These are phyloP conservation scores for Gaertneriomyces semiglobifer DNA, from an alignment of 192 early-diverging fungal species.

Conservation along the genomic window DNA sequence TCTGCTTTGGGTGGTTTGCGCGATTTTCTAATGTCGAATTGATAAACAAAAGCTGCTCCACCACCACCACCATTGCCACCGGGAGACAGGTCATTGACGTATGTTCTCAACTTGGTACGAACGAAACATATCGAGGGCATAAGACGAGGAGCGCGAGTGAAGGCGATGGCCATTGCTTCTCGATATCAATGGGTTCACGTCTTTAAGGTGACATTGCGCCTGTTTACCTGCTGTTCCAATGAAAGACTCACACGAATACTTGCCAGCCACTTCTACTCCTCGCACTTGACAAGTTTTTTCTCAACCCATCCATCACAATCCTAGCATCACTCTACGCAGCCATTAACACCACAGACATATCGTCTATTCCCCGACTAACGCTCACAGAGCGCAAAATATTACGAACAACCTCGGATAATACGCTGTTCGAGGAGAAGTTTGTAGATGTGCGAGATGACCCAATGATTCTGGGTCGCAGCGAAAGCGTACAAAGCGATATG, in stretches of 20 bases:
- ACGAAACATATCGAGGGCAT: conserved; percentile 83
- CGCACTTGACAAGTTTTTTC: conserved; percentile 90
- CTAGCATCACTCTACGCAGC: conserved; percentile 76
- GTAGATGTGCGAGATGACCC: conserved; percentile 27
- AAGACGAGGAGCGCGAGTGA: conserved; percentile 83
- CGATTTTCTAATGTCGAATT: background rate
- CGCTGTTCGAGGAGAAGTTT: conserved; percentile 84
- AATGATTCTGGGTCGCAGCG: no score
- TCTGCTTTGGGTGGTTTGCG: background rate
- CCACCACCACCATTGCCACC: conserved; percentile 10
- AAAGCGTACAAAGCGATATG: no score
- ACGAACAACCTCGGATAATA: conserved; percentile 77
- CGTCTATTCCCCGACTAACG: conserved; percentile 72
- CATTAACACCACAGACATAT: conserved; percentile 81
- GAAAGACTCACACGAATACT: background rate
- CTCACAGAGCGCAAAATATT: conserved; percentile 79
- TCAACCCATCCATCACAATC: conserved; percentile 65
- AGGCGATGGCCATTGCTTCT: conserved; percentile 91
- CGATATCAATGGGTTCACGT: conserved; percentile 86
- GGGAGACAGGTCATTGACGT: conserved; percentile 60
- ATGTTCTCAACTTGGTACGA: conserved; percentile 88
- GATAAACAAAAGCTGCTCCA: background rate
- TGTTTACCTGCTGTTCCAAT: no score
- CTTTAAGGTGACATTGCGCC: conserved; percentile 48
- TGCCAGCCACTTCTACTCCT: conserved; percentile 78